Evolutionary conservation across 805 yeast species (phyloP).

Genomic region (Ogataea nakhonphanomensis): DNA sequence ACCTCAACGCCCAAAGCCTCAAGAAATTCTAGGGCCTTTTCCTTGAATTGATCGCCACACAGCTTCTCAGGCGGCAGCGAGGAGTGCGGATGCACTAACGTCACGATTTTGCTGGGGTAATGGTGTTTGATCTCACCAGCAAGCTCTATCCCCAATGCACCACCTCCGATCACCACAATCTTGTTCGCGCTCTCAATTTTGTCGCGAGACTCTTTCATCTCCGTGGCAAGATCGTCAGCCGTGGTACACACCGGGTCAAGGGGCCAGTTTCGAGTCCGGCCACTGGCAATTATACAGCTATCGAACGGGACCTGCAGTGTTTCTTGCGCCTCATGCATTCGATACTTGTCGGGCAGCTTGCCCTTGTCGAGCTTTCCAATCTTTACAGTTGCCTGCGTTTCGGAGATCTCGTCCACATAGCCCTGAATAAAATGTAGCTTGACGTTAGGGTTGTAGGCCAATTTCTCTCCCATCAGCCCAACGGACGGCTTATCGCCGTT

Average conservation of each 20-base stretch:
- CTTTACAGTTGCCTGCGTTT: slow-evolving; percentile 4
- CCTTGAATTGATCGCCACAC: slow-evolving; percentile 10
- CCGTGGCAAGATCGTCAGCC: slow-evolving; percentile 35
- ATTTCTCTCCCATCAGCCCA: slow-evolving; percentile 1
- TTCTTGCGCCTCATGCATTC: background rate
- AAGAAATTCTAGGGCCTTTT: slow-evolving; percentile 3
- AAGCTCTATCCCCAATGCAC: slow-evolving; percentile 50
- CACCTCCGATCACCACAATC: slow-evolving; percentile 50
- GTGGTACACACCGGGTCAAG: slow-evolving; percentile 47
- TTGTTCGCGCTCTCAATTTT: slow-evolving; percentile 35
- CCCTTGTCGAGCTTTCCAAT: slow-evolving; percentile 2
- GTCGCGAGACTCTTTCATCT: slow-evolving; percentile 37
- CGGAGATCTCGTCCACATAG: slow-evolving; percentile 3
- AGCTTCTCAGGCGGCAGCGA: slow-evolving; percentile 37
- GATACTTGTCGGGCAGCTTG: slow-evolving; percentile 1
- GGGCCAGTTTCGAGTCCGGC: slow-evolving; percentile 53
- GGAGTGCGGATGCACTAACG: slow-evolving; percentile 40
- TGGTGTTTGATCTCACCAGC: slow-evolving; percentile 44
- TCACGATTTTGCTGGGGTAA: slow-evolving; percentile 37
- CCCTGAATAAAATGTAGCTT: slow-evolving; percentile 14
- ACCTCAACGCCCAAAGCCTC: slow-evolving; percentile 9
- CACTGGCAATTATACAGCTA: slow-evolving; percentile 45
- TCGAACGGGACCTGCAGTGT: slow-evolving; percentile 36
- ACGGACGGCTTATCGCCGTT: slow-evolving; percentile 1
- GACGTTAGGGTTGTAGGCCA: slow-evolving; percentile 10